Evolutionary conservation across 768 basidiomycete genomes (phyloP).

Genomic region (Leucosporidium scottii): DNA sequence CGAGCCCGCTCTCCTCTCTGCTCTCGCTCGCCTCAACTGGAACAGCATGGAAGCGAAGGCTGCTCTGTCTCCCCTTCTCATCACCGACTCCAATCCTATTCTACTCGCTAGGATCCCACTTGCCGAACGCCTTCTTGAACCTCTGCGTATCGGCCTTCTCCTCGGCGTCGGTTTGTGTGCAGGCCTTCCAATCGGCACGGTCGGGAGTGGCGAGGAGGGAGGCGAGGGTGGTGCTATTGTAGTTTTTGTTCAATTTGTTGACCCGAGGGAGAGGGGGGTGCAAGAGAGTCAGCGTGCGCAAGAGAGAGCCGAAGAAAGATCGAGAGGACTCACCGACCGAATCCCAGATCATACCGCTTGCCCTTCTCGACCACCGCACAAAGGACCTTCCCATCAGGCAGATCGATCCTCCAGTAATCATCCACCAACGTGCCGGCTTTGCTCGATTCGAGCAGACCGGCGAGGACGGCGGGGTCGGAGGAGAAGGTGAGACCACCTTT

Average conservation of each 20-base stretch:
- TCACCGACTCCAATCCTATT: background rate
- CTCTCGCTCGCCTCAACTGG: no score
- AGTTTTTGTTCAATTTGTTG: no score
- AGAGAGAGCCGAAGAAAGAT: background rate
- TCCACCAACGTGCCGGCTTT: constrained; percentile 48
- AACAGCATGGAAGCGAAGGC: no score
- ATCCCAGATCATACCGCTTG: constrained; percentile 78
- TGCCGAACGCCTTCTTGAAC: constrained; percentile 71
- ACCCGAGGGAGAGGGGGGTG: no score
- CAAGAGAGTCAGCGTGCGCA: constrained; percentile 11
- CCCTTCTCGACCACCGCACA: constrained; percentile 76
- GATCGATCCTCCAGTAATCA: constrained; percentile 83
- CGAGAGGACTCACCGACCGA: constrained; percentile 65
- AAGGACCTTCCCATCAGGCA: constrained; percentile 76
- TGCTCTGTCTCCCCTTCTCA: background rate
- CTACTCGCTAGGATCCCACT: constrained; percentile 23
- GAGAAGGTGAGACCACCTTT: constrained; percentile 63
- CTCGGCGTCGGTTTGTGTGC: constrained; percentile 71
- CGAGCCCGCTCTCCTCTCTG: no score
- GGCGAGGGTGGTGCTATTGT: constrained; percentile 67
- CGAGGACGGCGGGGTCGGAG: constrained; percentile 35
- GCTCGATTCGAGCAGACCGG: constrained; percentile 12
- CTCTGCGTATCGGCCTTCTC: constrained; percentile 73
- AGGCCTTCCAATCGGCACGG: constrained; percentile 86
- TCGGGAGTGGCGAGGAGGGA: constrained; percentile 66